Evolutionary conservation across 345 rosid genomes (phyloP), one percentile per base, ranked within the genome.

Genomic region (Lagerstroemia speciosa): DNA sequence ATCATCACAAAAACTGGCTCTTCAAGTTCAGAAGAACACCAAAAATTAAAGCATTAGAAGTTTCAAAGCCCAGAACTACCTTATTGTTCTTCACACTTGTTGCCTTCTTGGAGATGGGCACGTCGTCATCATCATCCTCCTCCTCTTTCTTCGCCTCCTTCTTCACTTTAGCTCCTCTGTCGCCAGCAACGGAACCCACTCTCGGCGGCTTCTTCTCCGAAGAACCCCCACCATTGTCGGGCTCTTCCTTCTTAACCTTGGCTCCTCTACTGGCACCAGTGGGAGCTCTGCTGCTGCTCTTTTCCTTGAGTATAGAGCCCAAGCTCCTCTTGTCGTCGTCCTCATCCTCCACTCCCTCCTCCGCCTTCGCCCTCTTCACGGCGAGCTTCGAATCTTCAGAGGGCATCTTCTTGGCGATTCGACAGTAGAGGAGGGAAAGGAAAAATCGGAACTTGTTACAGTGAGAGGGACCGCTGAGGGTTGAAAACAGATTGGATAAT

Each of bases 211-310:
- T 68, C 70, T 43, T 66, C 75, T 61, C 62, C 62, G 67, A 40
- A n/a, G 41, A 8, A 24, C 40, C 69, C 50, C 57, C 27, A 76
- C 76, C 53, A 12, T 67, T 43, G 19, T 20, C 50, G 31, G 55
- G 38, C 64, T 80, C 88, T 64, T 79, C 87, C 71, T 83, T 88
- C 84, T 83, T 85, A 70, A 67, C 71, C 70, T 72, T 79, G 57
- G 62, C 45, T 68, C 74, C 48, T 38, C 34, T 69, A 27, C 73
- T 77, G 24, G 78, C 83, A 70, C 73, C 75, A 73, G 64, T 70
- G 16, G 82, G 65, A 52, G 82, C 74, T 17, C 81, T 87, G 79
- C 78, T 87, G 34, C 33, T 40, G 81, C 74, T 86, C 24, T 78
- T 78, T 48, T 78, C 78, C 72, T 66, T 76, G 45, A 67, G 45